Evolutionary conservation across 306 rosid species (phyloP).

Genomic region (Ormosia emarginata): DNA sequence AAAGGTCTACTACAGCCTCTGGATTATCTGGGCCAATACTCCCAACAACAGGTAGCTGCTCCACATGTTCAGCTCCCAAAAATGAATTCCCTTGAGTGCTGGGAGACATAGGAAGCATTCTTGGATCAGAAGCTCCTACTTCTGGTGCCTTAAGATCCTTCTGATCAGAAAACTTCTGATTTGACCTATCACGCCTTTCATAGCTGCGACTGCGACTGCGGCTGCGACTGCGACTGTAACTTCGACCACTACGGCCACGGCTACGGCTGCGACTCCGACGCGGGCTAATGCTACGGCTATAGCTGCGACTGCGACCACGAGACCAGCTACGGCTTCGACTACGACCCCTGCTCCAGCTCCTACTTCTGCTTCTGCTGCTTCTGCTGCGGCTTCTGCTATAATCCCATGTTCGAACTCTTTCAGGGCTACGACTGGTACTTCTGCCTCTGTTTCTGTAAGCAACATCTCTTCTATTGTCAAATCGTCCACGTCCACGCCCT

Average conservation of each 20-base stretch:
- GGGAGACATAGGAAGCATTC: constrained; percentile 30
- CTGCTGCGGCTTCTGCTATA: constrained; percentile 39
- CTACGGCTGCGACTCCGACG: constrained; percentile 42
- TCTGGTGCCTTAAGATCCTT: constrained; percentile 27
- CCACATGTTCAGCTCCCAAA: constrained; percentile 23
- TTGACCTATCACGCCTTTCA: constrained; percentile 43
- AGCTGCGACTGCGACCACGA: constrained; percentile 50
- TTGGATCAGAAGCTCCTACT: constrained; percentile 38
- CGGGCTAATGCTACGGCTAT: constrained; percentile 46
- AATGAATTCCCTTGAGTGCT: constrained; percentile 30
- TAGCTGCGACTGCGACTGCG: constrained; percentile 35
- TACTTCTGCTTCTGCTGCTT: constrained; percentile 45
- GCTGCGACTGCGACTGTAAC: constrained; percentile 43
- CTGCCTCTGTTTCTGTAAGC: constrained; percentile 63
- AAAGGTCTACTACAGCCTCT: constrained; percentile 28
- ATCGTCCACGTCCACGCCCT: constrained; percentile 86
- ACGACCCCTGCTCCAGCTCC: constrained; percentile 51
- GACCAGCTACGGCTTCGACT: constrained; percentile 65
- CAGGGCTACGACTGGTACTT: constrained; percentile 87
- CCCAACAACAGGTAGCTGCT: constrained; percentile 32
- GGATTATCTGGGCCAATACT: constrained; percentile 27
- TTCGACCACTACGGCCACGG: constrained; percentile 31
- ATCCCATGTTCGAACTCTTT: constrained; percentile 92
- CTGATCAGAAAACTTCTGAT: constrained; percentile 28
- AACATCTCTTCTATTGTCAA: constrained; percentile 70